Evolutionary conservation across 306 rosid species (phyloP).

Genomic region (Potentilla sterilis): DNA sequence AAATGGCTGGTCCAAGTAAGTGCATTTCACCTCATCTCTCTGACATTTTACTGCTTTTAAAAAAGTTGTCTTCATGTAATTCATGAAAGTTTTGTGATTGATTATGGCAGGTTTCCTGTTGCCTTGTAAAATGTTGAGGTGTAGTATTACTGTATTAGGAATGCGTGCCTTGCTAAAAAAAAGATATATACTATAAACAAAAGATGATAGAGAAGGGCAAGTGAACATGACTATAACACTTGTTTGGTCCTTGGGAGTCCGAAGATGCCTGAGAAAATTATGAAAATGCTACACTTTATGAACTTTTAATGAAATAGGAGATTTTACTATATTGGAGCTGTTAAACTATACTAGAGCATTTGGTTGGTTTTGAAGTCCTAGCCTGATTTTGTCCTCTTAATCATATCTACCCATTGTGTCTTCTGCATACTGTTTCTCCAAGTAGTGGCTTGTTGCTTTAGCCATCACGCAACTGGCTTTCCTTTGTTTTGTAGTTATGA

Average conservation of each 20-base stretch:
- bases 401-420: neutral
- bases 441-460: neutral
- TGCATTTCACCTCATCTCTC: conserved; percentile 25
- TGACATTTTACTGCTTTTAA: neutral
- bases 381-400: neutral
- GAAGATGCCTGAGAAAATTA: neutral
- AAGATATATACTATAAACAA: neutral
- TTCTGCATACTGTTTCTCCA: neutral
- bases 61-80: conserved; percentile 18
- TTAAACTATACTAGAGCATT: neutral
- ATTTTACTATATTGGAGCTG: neutral
- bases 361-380: neutral
- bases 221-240: neutral
- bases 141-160: neutral
- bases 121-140: conserved; percentile 2
- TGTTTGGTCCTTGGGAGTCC: neutral
- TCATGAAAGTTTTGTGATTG: conserved; percentile 11
- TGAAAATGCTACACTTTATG: neutral
- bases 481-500: neutral
- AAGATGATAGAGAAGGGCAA: conserved; percentile 4
- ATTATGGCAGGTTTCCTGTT: neutral
- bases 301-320: neutral
- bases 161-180: neutral
- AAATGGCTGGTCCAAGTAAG: conserved; percentile 87
- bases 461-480: neutral